These are phyloP conservation scores for Umbelopsis sp. DNA, from an alignment of 371 early-diverging fungal species.

Conservation along the genomic window DNA sequence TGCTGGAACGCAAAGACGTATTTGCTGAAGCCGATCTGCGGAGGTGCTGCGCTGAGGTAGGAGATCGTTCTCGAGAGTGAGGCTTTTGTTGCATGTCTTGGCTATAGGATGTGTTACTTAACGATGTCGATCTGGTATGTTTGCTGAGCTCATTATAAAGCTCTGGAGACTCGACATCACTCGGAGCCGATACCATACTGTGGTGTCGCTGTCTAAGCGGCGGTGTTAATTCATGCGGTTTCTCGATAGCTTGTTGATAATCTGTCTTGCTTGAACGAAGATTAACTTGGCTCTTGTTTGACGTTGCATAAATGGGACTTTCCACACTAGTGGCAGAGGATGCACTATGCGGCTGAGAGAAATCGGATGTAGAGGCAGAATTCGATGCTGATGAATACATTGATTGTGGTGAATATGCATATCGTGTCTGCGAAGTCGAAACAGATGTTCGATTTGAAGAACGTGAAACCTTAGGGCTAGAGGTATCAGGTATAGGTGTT, in stretches of 20 bases:
- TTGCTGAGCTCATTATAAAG: neutral
- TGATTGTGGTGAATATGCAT: neutral
- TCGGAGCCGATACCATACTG: neutral
- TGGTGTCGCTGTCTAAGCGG: neutral
- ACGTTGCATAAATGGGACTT: neutral
- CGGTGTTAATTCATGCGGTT: constrained; percentile 10
- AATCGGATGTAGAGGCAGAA: neutral
- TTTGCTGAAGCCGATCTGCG: constrained; percentile 17
- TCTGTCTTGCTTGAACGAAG: neutral
- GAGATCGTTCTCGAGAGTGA: constrained; percentile 20
- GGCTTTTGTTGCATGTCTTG: constrained; percentile 13
- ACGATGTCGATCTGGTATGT: neutral
- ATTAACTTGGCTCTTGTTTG: neutral
- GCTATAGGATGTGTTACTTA: neutral
- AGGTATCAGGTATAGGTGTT: neutral
- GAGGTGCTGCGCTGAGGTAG: constrained; percentile 16
- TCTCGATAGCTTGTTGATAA: neutral
- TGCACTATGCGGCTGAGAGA: neutral
- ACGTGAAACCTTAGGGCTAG: neutral
- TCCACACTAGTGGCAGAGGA: neutral
- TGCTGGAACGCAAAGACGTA: neutral
- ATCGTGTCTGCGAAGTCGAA: neutral
- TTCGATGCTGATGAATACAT: neutral
- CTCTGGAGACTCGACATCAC: neutral
- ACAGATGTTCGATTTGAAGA: neutral